Percentiles rank a stretch among this genome's conserved stretches.
phyloP scores from a whole-genome alignment of 768 basidiomycete species.

The Suillus luteus region DNA sequence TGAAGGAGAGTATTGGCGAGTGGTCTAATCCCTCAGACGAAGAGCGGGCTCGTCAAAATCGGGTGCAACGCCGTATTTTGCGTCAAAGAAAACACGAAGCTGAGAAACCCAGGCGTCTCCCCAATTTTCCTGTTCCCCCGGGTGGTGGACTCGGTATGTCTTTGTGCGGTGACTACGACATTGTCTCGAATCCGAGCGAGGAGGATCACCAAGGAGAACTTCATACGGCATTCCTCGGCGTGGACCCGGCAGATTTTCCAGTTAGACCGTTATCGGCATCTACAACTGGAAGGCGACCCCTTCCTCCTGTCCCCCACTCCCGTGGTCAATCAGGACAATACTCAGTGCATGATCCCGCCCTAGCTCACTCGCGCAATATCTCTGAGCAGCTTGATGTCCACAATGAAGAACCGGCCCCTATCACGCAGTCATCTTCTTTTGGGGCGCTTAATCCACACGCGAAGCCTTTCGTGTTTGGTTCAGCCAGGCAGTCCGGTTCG shows the following conservation, averaged over 20 bases:
- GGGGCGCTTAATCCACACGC: slow-evolving; percentile 71
- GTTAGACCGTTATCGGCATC: slow-evolving; percentile 47
- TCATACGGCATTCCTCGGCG: slow-evolving; percentile 45
- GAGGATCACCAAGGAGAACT: slow-evolving; percentile 49
- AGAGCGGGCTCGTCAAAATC: slow-evolving; percentile 72
- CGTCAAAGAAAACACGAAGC: slow-evolving; percentile 47
- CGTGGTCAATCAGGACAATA: slow-evolving; percentile 62
- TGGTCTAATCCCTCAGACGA: slow-evolving; percentile 93
- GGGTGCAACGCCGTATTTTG: slow-evolving; percentile 62
- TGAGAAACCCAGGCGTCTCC: slow-evolving; percentile 70
- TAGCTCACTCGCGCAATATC: slow-evolving; percentile 59
- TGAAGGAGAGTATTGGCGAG: slow-evolving; percentile 75
- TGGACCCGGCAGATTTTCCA: slow-evolving; percentile 46
- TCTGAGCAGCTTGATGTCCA: slow-evolving; percentile 45
- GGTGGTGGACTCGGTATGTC: slow-evolving; percentile 47
- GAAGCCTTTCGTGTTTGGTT: slow-evolving; percentile 82
- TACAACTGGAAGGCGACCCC: slow-evolving; percentile 48
- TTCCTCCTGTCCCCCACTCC: slow-evolving; percentile 66
- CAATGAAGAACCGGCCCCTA: slow-evolving; percentile 18
- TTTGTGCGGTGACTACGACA: slow-evolving; percentile 56
- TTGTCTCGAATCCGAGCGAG: slow-evolving; percentile 87
- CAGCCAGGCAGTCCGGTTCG: slow-evolving; percentile 37
- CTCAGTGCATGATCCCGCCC: slow-evolving; percentile 60
- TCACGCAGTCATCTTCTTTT: slow-evolving; percentile 21
- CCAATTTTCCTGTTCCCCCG: slow-evolving; percentile 81